Evolutionary conservation across 345 rosid species (phyloP), one percentile per base, ranked within the genome.

Genomic region (Theobroma cacao): DNA sequence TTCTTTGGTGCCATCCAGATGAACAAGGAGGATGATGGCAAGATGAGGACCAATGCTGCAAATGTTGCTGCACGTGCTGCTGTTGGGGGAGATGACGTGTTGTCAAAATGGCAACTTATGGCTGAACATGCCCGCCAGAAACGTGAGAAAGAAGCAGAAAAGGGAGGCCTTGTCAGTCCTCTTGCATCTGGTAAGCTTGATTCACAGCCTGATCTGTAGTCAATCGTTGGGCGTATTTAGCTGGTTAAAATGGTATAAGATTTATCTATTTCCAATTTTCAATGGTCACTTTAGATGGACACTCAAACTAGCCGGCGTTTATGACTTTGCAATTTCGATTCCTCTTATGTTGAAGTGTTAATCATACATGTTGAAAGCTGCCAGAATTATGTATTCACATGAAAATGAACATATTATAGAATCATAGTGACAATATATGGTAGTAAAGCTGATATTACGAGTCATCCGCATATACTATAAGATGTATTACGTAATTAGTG

Each of bases 31-130:
- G 98, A 90, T 65, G 97, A 92, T 67, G 97, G 93, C 84, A 95
- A 95, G 89, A 90, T 93, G 98, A 95, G 98, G 84, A 80, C 98
- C n/a, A 88, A 91, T 7, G 99, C 98, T 63, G 98, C 99, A 82
- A 95, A 93, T 72, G 96, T 95, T 76, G 98, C 96, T 83, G 99
- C 96, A 41, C 90, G 94, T 70, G 96, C 91, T 84, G 98, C 99
- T 80, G 94, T 87, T 5, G 97, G 98, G 79, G 99, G 94, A 79
- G 97, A 91, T 75, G 97, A 95, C 83, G 64, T 92, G 88, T 70
- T 92, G 22, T 91, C 94, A 14, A 95, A 93, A 88, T 93, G 99
- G 99, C 96, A 93, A 83, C 86, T 89, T 45, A 92, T 92, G 99
- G 98, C 98, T 55, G 95, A 93, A 75, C 91, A 85, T 88, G 94